phyloP scores from a whole-genome alignment of 495 filamentous ascomycete genomes.

The Talaromyces trachyspermus region DNA sequence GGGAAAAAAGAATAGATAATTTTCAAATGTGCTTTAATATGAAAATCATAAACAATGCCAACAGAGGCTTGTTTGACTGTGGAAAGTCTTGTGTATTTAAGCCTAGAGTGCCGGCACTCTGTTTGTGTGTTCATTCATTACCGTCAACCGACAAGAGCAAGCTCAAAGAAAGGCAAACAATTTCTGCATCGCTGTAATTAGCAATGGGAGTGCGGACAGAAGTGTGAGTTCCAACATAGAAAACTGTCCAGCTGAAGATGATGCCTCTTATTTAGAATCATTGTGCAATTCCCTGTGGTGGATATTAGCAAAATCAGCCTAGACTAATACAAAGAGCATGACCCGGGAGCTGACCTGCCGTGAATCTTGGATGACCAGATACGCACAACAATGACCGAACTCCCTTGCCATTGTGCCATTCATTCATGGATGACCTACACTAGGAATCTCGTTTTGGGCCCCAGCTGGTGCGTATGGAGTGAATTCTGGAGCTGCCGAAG shows the following conservation, averaged over 20 bases:
- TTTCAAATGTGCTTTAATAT: neutral
- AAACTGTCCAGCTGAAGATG: neutral
- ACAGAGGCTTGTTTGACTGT: conserved; percentile 18
- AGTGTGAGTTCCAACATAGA: neutral
- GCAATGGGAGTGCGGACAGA: conserved; percentile 6
- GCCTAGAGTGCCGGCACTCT: conserved; percentile 27
- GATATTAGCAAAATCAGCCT: conserved; percentile 48
- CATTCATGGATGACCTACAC: conserved; percentile 38
- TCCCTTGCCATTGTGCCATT: conserved; percentile 48
- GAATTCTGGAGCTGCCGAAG: conserved; percentile 71
- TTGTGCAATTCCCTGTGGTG: conserved; percentile 28
- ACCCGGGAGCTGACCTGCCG: conserved; percentile 14
- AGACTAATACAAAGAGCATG: conserved; percentile 41
- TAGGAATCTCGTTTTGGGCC: conserved; percentile 30
- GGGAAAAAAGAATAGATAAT: neutral
- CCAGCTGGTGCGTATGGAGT: conserved; percentile 45
- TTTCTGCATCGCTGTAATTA: too few relatives aligned
- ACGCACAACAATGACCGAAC: conserved; percentile 38
- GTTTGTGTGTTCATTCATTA: conserved; percentile 9
- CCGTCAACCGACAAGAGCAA: neutral
- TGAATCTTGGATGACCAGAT: conserved; percentile 18
- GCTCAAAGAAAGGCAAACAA: too few relatives aligned
- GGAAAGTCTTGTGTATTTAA: conserved; percentile 36
- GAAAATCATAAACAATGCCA: conserved; percentile 4
- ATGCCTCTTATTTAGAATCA: conserved; percentile 8